These are phyloP conservation scores for Buddleja alternifolia DNA, from an alignment of 257 asterid species.

Conservation along the genomic window DNA sequence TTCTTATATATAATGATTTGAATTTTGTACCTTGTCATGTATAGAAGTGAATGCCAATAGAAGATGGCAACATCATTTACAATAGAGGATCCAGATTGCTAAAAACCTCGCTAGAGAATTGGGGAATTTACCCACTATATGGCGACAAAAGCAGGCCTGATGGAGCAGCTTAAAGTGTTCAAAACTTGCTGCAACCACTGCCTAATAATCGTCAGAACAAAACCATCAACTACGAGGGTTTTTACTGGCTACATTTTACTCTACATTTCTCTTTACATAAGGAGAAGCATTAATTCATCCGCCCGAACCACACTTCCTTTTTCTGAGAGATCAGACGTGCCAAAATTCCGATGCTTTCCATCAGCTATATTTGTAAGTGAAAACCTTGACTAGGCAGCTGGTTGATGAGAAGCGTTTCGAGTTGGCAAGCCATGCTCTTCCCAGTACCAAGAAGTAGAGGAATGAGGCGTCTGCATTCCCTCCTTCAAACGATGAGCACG, in stretches of 20 bases:
- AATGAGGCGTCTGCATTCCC: constrained; percentile 71
- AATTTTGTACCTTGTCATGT: no score
- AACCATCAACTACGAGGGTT: constrained; percentile 8
- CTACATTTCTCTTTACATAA: constrained; percentile 18
- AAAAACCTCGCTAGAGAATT: neutral
- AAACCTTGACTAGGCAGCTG: constrained; percentile 79
- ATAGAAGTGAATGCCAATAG: no score
- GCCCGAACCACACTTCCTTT: constrained; percentile 44
- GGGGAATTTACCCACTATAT: neutral
- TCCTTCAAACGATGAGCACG: constrained; percentile 77
- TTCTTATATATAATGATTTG: no score
- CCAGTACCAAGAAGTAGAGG: constrained; percentile 79
- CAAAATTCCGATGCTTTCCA: constrained; percentile 88
- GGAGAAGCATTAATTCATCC: constrained; percentile 35
- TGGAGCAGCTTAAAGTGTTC: constrained; percentile 44
- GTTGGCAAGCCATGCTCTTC: constrained; percentile 88
- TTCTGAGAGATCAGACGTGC: constrained; percentile 56
- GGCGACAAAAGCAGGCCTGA: neutral
- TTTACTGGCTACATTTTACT: neutral
- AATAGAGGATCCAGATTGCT: no score
- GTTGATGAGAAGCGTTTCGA: constrained; percentile 91
- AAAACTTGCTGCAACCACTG: constrained; percentile 58
- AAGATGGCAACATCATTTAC: no score
- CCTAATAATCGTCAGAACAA: neutral
- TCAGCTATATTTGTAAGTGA: constrained; percentile 74